phyloP scores from a whole-genome alignment of 2,329 filamentous ascomycete genomes.

The Sporothrix protearum region DNA sequence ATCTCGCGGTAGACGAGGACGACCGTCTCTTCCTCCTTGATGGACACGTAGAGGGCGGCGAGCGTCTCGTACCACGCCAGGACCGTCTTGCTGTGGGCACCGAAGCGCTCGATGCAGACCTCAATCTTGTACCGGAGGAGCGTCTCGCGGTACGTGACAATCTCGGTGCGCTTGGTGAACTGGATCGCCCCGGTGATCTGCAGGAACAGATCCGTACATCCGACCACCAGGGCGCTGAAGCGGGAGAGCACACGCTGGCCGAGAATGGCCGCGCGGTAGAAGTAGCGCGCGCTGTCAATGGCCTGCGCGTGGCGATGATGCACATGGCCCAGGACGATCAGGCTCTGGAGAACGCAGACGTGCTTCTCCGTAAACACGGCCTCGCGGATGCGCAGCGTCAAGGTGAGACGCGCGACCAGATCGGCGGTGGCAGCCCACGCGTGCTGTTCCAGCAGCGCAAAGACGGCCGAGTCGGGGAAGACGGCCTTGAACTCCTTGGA shows the following conservation, averaged over 20 bases:
- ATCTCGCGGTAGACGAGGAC: conserved; percentile 37
- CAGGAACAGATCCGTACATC: conserved; percentile 39
- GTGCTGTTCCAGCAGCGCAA: conserved; percentile 37
- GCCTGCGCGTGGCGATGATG: conserved; percentile 32
- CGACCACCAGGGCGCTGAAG: conserved; percentile 35
- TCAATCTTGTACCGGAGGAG: conserved; percentile 41
- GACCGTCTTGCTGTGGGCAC: conserved; percentile 37
- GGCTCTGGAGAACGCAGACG: conserved; percentile 37
- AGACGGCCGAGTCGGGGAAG: conserved; percentile 39
- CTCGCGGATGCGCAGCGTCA: conserved; percentile 38
- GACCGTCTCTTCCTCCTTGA: conserved; percentile 37
- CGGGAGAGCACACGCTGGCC: conserved; percentile 36
- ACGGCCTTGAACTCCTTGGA: conserved; percentile 37
- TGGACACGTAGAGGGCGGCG: conserved; percentile 38
- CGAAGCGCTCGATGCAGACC: conserved; percentile 38
- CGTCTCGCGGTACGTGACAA: conserved; percentile 38
- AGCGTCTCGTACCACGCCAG: conserved; percentile 39
- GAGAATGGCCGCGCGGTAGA: conserved; percentile 57
- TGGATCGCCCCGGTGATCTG: conserved; percentile 36
- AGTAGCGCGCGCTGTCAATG: conserved; percentile 35
- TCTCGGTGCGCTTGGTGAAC: conserved; percentile 37
- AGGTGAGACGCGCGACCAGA: conserved; percentile 34
- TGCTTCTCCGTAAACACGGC: conserved; percentile 39
- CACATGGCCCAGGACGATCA: conserved; percentile 38
- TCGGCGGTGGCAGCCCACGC: conserved; percentile 33